Evolutionary conservation across 495 filamentous ascomycete species (phyloP), one percentile per base, ranked within the genome.

Genomic region (Tuber magnatum): DNA sequence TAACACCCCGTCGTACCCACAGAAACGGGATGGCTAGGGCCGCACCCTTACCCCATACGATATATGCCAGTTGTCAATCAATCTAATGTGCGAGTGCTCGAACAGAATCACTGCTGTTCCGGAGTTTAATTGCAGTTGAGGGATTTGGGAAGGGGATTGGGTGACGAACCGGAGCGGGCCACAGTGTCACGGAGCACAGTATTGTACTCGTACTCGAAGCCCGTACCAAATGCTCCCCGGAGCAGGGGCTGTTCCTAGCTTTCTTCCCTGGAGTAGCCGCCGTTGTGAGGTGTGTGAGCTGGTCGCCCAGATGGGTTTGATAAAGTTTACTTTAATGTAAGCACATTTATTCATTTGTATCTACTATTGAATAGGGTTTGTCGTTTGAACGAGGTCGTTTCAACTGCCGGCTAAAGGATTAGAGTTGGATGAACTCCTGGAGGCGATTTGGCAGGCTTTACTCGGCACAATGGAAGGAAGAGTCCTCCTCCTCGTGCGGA

Each of bases 11-110:
- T 2, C 51, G 69, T 70, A 41, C 76, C 77, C 73, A 73, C 69
- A 42, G 71, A 77, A 79, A 79, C 38, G 48, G 22, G 75, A 79
- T 71, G 44, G 48, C 41, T 40, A 65, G 48, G 70, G 35, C 40
- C 24, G 38, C 75, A 75, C 70, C 70, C 73, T 73, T 73, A 70
- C 32, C 10, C 41, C 69, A 61, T 75, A 68, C 70, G 77, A 69
- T 76, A 70, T 44, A 78, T 72, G 76, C 77, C 77, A 79, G 77
- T 75, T 79, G 77, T 75, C 72, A 75, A 68, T 78, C 77, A 44
- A 70, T 75, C 74, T 38, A 65, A 48, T 69, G 65, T 77, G 68
- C 38, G 51, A 69, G 42, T 74, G 46, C 70, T 75, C 69, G 39
- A 78, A 20, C 35, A n/a, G 56, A 65, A 35, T 35, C 56, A 65